Evolutionary conservation across 2,329 filamentous ascomycete genomes (phyloP), one percentile per base, ranked within the genome.

Genomic region (Aspergillus sclerotialis): DNA sequence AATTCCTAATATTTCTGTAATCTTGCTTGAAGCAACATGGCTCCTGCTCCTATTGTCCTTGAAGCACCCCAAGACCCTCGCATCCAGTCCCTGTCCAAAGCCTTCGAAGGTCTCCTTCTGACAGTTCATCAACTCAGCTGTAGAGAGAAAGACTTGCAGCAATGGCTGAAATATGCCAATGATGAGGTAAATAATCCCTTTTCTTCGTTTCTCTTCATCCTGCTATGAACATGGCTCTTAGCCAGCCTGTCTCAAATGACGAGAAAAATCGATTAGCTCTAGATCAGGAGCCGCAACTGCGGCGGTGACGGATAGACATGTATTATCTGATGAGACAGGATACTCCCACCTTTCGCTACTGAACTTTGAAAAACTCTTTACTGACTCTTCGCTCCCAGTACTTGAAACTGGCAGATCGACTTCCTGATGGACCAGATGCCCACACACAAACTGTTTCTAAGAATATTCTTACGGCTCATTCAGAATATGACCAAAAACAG

Each of bases 241-340:
- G 15, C 29, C 21, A 32, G 28, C 33, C 35, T 43, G 49, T 57
- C 53, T 61, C 56, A 52, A 43, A 65, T 70, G 68, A 72, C 60
- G 70, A 73, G 59, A 66, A 61, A 65, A 53, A 52, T 52, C 57
- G 53, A 64, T 82, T 85, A 86, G 82, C 82, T 87, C 82, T 86
- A 86, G 82, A 86, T 84, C 82, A 81, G 72, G 73, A 85, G 79
- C 72, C 75, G 67, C 72, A 56, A 52, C 44, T 61, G 69, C 68
- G 71, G 67, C 69, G 55, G 63, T 76, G 81, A 84, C 72, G 69
- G 78, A 83, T 62, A 76, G 63, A 60, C 64, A 70, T 71, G 61
- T 70, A 69, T 72, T 67, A 67, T 61, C 67, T 69, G 68, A 71
- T 52, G 58, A 61, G 66, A 69, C 46, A 52, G n/a, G n/a, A n/a